Evolutionary conservation across 177 flowering plant genomes (phyloP), one percentile per base, ranked within the genome.

Genomic region (Vitis hybrid): DNA sequence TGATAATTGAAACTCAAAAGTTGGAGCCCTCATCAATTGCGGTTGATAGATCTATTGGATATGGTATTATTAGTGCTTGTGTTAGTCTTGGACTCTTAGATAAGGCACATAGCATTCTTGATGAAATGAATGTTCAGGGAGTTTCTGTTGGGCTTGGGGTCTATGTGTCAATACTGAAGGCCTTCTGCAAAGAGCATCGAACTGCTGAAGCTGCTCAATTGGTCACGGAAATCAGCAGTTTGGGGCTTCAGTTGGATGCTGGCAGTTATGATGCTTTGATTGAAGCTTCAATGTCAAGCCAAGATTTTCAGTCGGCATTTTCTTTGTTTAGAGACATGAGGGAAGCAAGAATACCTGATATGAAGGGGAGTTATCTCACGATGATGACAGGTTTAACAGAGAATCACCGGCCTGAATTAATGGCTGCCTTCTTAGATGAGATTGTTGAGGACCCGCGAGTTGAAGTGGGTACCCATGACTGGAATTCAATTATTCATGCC

Each of bases 401-500:
- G 73, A 89, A 87, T 64, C 91, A 89, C 57, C 79, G 99, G 48
- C 98, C 99, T 32, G 99, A 93, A 75, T 76, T 95, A 52, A 95
- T 95, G 98, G 98, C 99, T 11, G 91, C 94, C 9, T 95, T 93
- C 66, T 79, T 95, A 54, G 99, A 95, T 75, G 99, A 93, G 72
- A 85, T 95, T 70, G 94, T 89, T 68, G 87, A 82, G 62, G 99
- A 95, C 69, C 98, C 97, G 21, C 82, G 91, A 50, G 65, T 93
- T 63, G 86, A 87, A 82, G 87, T 95, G 34, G 94, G 95, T 15
- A 90, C 97, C 48, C 99, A 95, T 78, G 98, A 95, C 56, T 95
- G 98, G 99, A 95, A 95, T 67, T 95, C 99, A 4, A 89, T 91
- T 49, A 91, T 95, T 69, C 99, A 93, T 75, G 91, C 99, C 21